Conservation (phyloP, 2,329 filamentous ascomycete genomes). For the Penicillium italicum region DNA sequence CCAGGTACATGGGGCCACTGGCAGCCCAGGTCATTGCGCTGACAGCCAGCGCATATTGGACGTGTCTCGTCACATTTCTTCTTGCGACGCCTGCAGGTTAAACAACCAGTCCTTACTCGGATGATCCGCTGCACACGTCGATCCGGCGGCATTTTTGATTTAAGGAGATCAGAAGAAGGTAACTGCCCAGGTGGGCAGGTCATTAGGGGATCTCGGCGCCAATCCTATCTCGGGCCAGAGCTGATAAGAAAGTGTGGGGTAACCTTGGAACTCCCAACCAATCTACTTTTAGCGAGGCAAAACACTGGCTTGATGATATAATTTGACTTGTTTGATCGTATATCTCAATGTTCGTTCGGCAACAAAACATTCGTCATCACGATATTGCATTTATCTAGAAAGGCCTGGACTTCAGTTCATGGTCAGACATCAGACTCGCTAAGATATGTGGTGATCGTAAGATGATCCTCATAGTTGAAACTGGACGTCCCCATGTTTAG, state of each 20-base stretch:
- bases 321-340: not conserved
- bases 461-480: too few relatives aligned
- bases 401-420: slow-evolving; percentile 18
- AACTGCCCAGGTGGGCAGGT: not conserved
- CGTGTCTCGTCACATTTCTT: slow-evolving; percentile 35
- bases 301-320: too few relatives aligned
- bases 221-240: not conserved
- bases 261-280: not conserved
- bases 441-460: not conserved
- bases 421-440: too few relatives aligned
- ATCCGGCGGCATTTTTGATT: slow-evolving; percentile 12
- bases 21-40: slow-evolving; percentile 29
- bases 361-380: not conserved
- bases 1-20: slow-evolving; percentile 25
- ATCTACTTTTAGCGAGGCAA: not conserved
- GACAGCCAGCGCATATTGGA: slow-evolving; percentile 35
- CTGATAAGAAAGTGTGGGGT: slow-evolving; percentile 10
- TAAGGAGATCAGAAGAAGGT: not conserved
- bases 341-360: not conserved
- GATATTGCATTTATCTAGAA: slow-evolving; percentile 19
- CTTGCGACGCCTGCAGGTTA: slow-evolving; percentile 31
- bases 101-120: slow-evolving; percentile 33
- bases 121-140: slow-evolving; percentile 30
- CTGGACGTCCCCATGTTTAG: too few relatives aligned
- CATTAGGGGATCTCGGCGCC: slow-evolving; percentile 3